Evolutionary conservation across 1,284 basidiomycete genomes (phyloP).

Genomic region (Schizophyllum amplum): DNA sequence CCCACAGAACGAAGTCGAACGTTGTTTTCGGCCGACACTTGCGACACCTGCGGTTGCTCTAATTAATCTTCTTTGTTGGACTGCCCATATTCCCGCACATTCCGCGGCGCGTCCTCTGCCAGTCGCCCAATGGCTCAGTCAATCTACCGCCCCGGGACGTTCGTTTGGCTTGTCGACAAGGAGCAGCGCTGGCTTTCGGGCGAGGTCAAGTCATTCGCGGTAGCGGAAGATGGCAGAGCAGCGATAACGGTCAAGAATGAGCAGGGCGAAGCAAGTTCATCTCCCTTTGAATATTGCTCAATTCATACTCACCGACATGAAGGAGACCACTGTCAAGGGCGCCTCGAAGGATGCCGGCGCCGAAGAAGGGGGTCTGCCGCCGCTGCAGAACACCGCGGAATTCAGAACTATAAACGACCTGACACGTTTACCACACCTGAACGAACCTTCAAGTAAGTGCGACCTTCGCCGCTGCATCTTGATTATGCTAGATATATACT

Average conservation of each 20-base stretch:
- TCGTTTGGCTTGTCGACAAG: conserved; percentile 86
- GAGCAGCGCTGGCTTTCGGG: conserved; percentile 88
- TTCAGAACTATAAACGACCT: conserved; percentile 97
- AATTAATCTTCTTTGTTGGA: no score
- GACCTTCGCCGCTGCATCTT: conserved; percentile 1
- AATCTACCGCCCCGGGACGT: conserved; percentile 39
- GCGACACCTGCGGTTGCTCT: no score
- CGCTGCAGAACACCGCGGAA: conserved; percentile 93
- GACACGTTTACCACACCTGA: conserved; percentile 94
- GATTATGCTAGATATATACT: conserved; percentile 1
- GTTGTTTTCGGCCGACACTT: no score
- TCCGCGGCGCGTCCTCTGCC: no score
- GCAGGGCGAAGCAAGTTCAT: conserved; percentile 36
- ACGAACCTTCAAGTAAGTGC: conserved; percentile 84
- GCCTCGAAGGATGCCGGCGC: conserved; percentile 68
- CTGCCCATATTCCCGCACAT: no score
- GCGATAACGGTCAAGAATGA: conserved; percentile 77
- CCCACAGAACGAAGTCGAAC: no score
- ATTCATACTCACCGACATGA: conserved; percentile 8
- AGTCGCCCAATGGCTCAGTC: not conserved
- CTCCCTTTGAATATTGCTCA: conserved; percentile 4
- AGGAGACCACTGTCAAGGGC: conserved; percentile 74
- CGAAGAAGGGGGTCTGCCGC: conserved; percentile 71
- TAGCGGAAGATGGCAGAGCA: conserved; percentile 56
- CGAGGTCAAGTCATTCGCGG: conserved; percentile 63